Percentiles rank a stretch among this genome's conserved stretches.
phyloP scores from a whole-genome alignment of 1,139 yeast species.

The Candida tunisiensis region DNA sequence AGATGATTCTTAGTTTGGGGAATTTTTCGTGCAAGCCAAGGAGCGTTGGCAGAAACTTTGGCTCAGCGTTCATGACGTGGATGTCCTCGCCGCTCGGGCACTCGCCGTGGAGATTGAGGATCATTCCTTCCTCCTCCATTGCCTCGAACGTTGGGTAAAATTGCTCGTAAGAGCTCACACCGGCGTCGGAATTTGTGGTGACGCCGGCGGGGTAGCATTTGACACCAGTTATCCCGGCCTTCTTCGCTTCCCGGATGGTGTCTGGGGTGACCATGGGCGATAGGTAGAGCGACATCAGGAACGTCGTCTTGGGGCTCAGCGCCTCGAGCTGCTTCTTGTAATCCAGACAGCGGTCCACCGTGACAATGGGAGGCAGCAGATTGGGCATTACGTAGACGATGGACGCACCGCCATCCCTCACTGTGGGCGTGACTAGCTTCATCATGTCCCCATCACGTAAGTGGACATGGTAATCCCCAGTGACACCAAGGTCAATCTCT shows the following conservation, averaged over 20 bases:
- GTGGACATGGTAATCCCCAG: constrained; percentile 96
- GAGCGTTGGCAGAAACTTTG: constrained; percentile 82
- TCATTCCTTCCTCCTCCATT: constrained; percentile 61
- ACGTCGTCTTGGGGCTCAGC: constrained; percentile 73
- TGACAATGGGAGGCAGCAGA: constrained; percentile 79
- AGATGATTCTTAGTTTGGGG: constrained; percentile 72
- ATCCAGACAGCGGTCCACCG: constrained; percentile 52
- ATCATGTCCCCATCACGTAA: constrained; percentile 88
- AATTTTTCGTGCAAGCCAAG: constrained; percentile 61
- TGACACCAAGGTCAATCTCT: constrained; percentile 46
- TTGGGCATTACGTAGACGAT: constrained; percentile 95
- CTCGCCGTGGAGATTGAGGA: constrained; percentile 89
- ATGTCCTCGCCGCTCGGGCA: constrained; percentile 44
- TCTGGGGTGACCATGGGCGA: constrained; percentile 72
- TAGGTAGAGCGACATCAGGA: constrained; percentile 79
- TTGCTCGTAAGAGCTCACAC: constrained; percentile 77
- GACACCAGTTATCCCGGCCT: constrained; percentile 50
- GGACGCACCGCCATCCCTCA: constrained; percentile 77
- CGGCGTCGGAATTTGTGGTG: constrained; percentile 84
- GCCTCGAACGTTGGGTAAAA: constrained; percentile 84
- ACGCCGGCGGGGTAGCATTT: constrained; percentile 99
- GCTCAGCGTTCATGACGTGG: constrained; percentile 88
- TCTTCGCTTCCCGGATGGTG: constrained; percentile 64
- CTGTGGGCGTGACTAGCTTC: constrained; percentile 80
- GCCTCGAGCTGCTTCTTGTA: constrained; percentile 49